These are phyloP conservation scores for Sanguinoderma infundibulare DNA, from an alignment of 1,284 basidiomycete species.

Conservation along the genomic window DNA sequence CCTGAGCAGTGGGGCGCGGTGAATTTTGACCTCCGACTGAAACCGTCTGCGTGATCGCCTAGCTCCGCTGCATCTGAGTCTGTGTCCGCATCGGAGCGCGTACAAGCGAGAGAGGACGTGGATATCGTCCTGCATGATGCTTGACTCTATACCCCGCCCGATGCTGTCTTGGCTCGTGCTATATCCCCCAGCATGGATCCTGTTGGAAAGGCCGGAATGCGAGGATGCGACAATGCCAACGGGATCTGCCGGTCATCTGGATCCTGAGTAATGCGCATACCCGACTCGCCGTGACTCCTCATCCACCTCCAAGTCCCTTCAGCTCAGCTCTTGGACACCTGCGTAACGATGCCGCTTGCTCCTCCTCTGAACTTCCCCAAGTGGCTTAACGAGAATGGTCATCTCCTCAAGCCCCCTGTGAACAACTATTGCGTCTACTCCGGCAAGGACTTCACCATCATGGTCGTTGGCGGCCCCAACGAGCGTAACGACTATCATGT, in stretches of 20 bases:
- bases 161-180: too few species aligned
- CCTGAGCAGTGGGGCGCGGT: background rate
- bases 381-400: conserved; percentile 82
- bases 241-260: conserved; percentile 10
- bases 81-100: too few species aligned
- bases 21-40: background rate
- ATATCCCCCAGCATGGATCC: too few species aligned
- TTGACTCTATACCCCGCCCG: too few species aligned
- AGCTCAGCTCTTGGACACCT: background rate
- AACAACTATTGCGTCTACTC: conserved; percentile 91
- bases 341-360: conserved; percentile 58
- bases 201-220: too few species aligned
- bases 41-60: background rate
- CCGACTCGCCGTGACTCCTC: background rate
- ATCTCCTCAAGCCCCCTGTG: conserved; percentile 86
- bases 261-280: conserved; percentile 13
- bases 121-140: too few species aligned
- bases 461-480: conserved; percentile 94
- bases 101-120: too few species aligned
- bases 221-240: background rate
- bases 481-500: conserved; percentile 91
- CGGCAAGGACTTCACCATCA: conserved; percentile 85
- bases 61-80: too few species aligned
- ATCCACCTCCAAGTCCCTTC: background rate
- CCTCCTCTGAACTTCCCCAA: conserved; percentile 84